Evolutionary conservation across 2,329 filamentous ascomycete genomes (phyloP), one percentile per base, ranked within the genome.

Genomic region (Aspergillus sp.): DNA sequence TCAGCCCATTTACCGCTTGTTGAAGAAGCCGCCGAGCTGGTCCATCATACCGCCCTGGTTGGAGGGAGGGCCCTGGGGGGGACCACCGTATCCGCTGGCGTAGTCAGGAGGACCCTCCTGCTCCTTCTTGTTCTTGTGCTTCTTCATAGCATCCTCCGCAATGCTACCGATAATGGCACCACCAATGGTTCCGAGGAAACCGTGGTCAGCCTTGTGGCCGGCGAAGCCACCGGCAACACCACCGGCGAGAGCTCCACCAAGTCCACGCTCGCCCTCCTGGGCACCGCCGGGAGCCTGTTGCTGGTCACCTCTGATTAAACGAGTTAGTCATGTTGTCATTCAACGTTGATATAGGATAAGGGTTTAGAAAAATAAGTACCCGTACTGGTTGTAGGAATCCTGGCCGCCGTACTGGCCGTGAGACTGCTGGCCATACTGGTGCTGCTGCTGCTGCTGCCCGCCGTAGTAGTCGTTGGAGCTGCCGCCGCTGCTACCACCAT

Each of bases 121-220:
- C 45, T 73, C 64, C 6, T 78, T 68, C 62, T 77, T 69, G 63
- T 78, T 72, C 63, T 74, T 74, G 63, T 78, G 71, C 71, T 79
- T 77, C 72, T 80, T 79, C 54, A 74, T 61, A 20, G 75, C 75
- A 57, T 81, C 80, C 64, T 82, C 77, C 6, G 77, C 72, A 55
- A 80, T 70, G 61, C 75, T 77, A 52, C 80, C 80, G 7, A 78
- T 71, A 62, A 81, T 77, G 32, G 80, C 80, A 47, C 80, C 80
- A 59, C 78, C 79, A 47, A 82, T 72, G 6, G 79, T 75, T 59
- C 80, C 80, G 54, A 82, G 73, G 66, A 82, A 69, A 31, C 80
- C 80, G 69, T 81, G 80, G 63, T 78, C 72, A 62, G 75, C 78
- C 68, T 81, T 78, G 73, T 79, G 75, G 58, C 80, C 80, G 22